These are phyloP conservation scores for Eucalyptus cladocalyx DNA, from an alignment of 345 rosid species.

Conservation along the genomic window DNA sequence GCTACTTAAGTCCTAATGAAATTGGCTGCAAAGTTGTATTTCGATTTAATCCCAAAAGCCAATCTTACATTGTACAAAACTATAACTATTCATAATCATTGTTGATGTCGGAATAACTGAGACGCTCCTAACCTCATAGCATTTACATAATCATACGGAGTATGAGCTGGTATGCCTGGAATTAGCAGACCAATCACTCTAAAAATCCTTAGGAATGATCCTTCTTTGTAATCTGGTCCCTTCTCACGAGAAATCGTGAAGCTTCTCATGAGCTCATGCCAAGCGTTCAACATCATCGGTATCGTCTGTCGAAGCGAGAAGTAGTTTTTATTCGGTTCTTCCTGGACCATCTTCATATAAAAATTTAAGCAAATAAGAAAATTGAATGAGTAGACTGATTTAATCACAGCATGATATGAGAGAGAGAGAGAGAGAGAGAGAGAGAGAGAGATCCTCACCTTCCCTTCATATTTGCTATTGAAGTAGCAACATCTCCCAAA, in stretches of 20 bases:
- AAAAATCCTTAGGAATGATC: not conserved
- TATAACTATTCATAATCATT: not conserved
- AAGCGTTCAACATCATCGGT: constrained; percentile 33
- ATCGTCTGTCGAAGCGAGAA: constrained; percentile 21
- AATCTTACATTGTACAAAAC: not conserved
- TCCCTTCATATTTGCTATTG: constrained; percentile 32
- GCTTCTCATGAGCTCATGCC: constrained; percentile 52
- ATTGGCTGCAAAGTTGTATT: not conserved
- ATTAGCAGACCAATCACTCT: not conserved
- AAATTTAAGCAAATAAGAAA: not conserved
- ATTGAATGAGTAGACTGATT: not conserved
- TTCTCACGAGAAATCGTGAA: not conserved
- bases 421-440: not conserved
- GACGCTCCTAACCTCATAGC: not conserved
- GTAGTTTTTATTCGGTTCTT: constrained; percentile 70
- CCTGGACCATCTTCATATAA: constrained; percentile 14
- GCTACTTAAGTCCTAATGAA: not conserved
- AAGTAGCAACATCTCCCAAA: constrained; percentile 52
- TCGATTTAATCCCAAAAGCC: not conserved
- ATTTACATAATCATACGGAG: not conserved
- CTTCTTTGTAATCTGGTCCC: not conserved
- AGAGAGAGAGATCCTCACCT: constrained; percentile 7
- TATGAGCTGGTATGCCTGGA: not conserved
- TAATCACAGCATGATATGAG: not conserved
- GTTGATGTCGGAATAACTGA: not conserved